A percentile compares a stretch with the other conserved stretches of the same genome.
These are phyloP conservation scores for Diaporthe destruens DNA, from an alignment of 2,329 filamentous ascomycete genomes.

Conservation along the genomic window DNA sequence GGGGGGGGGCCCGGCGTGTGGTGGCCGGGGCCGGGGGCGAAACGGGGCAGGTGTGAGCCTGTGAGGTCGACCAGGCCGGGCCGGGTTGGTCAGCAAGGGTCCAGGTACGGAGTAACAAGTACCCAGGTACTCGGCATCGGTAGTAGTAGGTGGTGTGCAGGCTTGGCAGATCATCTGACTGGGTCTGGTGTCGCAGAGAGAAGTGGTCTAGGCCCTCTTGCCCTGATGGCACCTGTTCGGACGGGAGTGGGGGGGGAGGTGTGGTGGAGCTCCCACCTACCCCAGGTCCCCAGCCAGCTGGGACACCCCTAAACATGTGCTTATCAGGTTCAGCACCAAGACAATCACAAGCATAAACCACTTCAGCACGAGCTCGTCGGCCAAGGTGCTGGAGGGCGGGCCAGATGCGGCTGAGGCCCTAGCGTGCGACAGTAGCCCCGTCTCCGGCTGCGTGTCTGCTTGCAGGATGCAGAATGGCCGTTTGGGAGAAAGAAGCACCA, in stretches of 20 bases:
- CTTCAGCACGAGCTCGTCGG: not conserved
- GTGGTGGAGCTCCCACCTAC: not conserved
- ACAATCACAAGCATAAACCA: not conserved
- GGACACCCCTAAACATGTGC: not conserved
- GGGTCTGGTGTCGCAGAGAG: too few relatives aligned
- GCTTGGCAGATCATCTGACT: constrained; percentile 11
- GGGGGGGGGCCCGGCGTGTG: not conserved
- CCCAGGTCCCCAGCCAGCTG: too few relatives aligned
- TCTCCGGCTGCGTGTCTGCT: not conserved
- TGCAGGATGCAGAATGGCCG: too few relatives aligned
- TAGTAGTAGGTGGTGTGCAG: too few relatives aligned
- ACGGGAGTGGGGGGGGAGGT: not conserved
- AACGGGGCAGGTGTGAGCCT: constrained; percentile 9
- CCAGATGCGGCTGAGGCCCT: constrained; percentile 14
- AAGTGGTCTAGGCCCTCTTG: too few relatives aligned
- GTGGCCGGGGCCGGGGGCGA: constrained; percentile 16
- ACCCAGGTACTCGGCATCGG: too few relatives aligned
- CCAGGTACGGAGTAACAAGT: too few relatives aligned
- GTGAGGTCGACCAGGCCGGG: constrained; percentile 2
- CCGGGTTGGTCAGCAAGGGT: not conserved
- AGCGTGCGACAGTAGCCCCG: not conserved
- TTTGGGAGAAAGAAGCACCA: too few relatives aligned
- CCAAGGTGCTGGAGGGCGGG: not conserved
- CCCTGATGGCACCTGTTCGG: not conserved
- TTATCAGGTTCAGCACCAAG: not conserved